These are phyloP conservation scores for Acer negundo DNA, from an alignment of 345 rosid genomes.

Conservation along the genomic window DNA sequence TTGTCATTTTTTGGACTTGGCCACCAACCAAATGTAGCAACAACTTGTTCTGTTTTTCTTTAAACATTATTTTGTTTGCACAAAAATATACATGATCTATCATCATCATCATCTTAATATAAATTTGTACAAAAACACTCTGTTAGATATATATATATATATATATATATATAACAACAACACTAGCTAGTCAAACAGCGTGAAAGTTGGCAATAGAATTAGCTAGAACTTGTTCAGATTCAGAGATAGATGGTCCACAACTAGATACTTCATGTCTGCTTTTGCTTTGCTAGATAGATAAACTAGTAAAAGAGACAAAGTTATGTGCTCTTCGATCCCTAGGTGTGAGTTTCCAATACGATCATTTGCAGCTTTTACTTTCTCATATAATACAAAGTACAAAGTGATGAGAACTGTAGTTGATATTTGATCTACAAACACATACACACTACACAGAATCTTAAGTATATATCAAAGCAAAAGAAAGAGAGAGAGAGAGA, in stretches of 20 bases:
- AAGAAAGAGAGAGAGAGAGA: background rate
- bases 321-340: constrained; percentile 29
- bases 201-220: constrained; percentile 16
- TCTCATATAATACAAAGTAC: constrained; percentile 10
- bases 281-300: constrained; percentile 26
- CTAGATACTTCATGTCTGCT: background rate
- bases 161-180: background rate
- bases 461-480: background rate
- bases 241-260: constrained; percentile 16
- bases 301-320: constrained; percentile 34
- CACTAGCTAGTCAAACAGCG: constrained; percentile 15
- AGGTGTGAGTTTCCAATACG: constrained; percentile 25
- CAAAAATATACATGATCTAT: too few species aligned
- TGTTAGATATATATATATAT: background rate
- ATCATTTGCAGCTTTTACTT: constrained; percentile 16
- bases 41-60: background rate
- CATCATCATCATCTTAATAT: background rate
- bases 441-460: background rate
- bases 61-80: background rate
- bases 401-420: background rate
- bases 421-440: background rate
- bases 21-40: background rate
- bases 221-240: background rate
- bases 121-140: background rate
- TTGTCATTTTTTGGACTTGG: background rate